These are phyloP conservation scores for Sungouiozyma ichnusensis DNA, from an alignment of 805 yeast genomes.

Conservation along the genomic window DNA sequence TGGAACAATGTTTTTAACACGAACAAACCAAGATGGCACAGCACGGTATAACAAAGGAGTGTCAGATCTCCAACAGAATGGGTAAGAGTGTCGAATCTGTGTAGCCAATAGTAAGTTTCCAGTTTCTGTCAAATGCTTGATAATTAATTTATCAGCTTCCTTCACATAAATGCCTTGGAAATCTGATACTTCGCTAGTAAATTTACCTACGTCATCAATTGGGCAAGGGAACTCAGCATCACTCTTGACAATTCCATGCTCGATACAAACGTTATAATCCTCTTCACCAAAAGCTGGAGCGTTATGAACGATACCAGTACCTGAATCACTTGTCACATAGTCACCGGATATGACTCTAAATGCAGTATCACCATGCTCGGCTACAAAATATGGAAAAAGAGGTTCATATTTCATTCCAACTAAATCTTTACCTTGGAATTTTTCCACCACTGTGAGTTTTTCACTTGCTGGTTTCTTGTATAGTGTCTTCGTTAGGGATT, in stretches of 20 bases:
- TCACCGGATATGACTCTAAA: conserved; percentile 74
- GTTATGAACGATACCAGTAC: conserved; percentile 99
- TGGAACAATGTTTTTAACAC: conserved; percentile 79
- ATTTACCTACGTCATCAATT: conserved; percentile 84
- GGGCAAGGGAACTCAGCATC: conserved; percentile 79
- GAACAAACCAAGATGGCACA: conserved; percentile 97
- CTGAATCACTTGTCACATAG: conserved; percentile 86
- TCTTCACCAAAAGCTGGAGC: conserved; percentile 99
- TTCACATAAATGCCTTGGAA: conserved; percentile 82
- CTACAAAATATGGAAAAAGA: conserved; percentile 69
- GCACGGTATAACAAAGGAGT: conserved; percentile 94
- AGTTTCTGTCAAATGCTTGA: conserved; percentile 66
- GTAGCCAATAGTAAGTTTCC: conserved; percentile 68
- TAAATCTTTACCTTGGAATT: conserved; percentile 67
- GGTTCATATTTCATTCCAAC: conserved; percentile 77
- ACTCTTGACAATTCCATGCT: conserved; percentile 63
- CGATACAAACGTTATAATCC: conserved; percentile 78
- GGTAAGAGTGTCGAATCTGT: conserved; percentile 91
- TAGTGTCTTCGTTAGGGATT: conserved; percentile 66
- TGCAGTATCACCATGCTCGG: conserved; percentile 62
- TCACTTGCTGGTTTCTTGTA: conserved; percentile 94
- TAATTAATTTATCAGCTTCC: conserved; percentile 88
- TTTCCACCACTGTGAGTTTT: conserved; percentile 73
- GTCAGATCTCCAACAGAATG: conserved; percentile 99
- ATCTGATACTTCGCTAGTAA: conserved; percentile 64